Percentiles rank a stretch among this genome's conserved stretches.
These are phyloP conservation scores for Nectriaceae sp. DNA, from an alignment of 2,329 filamentous ascomycete genomes.

Conservation along the genomic window DNA sequence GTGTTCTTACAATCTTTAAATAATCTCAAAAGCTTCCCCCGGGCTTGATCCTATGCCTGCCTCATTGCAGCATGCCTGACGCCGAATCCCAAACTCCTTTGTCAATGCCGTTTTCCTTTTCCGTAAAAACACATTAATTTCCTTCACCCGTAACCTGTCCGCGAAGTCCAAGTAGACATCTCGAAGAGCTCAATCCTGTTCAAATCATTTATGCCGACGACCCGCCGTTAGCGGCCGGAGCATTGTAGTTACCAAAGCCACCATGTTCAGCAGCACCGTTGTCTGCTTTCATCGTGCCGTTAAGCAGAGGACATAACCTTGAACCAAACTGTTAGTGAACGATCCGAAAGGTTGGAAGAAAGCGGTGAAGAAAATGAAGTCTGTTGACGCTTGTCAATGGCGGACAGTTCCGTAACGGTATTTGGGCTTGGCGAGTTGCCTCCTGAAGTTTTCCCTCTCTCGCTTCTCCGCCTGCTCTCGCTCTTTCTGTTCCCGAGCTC, in stretches of 20 bases:
- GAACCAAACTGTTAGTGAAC: constrained; percentile 22
- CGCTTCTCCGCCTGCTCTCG: constrained; percentile 7
- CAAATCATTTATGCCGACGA: constrained; percentile 35
- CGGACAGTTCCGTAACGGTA: constrained; percentile 20
- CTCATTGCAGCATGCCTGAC: too few relatives aligned
- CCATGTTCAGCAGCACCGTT: constrained; percentile 57
- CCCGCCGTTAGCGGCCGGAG: constrained; percentile 35
- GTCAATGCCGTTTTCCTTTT: too few relatives aligned
- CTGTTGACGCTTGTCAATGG: constrained; percentile 19
- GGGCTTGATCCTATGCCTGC: too few relatives aligned
- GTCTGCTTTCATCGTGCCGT: constrained; percentile 73
- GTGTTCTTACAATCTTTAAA: too few relatives aligned
- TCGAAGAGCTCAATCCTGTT: too few relatives aligned
- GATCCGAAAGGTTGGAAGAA: constrained; percentile 10
- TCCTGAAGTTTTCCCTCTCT: constrained; percentile 19
- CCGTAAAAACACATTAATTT: too few relatives aligned
- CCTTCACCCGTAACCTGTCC: too few relatives aligned
- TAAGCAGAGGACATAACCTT: constrained; percentile 82
- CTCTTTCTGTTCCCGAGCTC: constrained; percentile 15
- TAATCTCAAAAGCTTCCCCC: too few relatives aligned
- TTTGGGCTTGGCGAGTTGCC: constrained; percentile 19
- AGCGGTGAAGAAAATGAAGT: not conserved
- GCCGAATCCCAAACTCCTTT: too few relatives aligned
- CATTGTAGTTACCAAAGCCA: constrained; percentile 58
- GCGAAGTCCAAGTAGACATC: too few relatives aligned